Conservation (phyloP, 495 filamentous ascomycete species). For the Penicillium argentinense region DNA sequence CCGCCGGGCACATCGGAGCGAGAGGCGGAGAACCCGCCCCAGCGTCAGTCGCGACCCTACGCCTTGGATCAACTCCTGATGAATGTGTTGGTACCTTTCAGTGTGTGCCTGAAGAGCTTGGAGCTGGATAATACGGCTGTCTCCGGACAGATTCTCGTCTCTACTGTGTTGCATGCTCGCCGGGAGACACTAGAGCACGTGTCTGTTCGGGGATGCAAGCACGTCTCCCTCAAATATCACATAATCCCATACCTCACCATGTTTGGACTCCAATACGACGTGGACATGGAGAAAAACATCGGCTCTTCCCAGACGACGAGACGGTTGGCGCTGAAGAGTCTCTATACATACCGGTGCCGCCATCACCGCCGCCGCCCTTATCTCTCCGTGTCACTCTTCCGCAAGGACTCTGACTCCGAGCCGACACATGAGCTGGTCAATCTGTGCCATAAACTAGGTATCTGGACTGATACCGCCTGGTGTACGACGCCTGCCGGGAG, state of each 20-base stretch:
- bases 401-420: slow-evolving; percentile 61
- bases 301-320: slow-evolving; percentile 34
- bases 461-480: slow-evolving; percentile 67
- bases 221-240: slow-evolving; percentile 65
- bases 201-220: slow-evolving; percentile 63
- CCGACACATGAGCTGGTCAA: slow-evolving; percentile 64
- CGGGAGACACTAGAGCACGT: slow-evolving; percentile 56
- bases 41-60: slow-evolving; percentile 55
- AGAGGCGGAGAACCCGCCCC: slow-evolving; percentile 11
- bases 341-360: slow-evolving; percentile 61
- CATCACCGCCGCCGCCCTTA: slow-evolving; percentile 61
- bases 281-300: slow-evolving; percentile 38
- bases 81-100: slow-evolving; percentile 55
- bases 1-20: slow-evolving; percentile 37
- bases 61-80: slow-evolving; percentile 58
- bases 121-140: slow-evolving; percentile 64
- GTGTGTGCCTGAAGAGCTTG: slow-evolving; percentile 53
- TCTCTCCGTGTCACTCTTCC: slow-evolving; percentile 52
- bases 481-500: slow-evolving; percentile 60
- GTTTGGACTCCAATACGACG: slow-evolving; percentile 47
- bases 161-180: slow-evolving; percentile 52
- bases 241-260: slow-evolving; percentile 58
- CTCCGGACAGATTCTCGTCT: slow-evolving; percentile 54
- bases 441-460: slow-evolving; percentile 58
- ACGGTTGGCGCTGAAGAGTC: slow-evolving; percentile 55